Evolutionary conservation across 805 yeast species (phyloP).

Genomic region (Suhomyces sp.): DNA sequence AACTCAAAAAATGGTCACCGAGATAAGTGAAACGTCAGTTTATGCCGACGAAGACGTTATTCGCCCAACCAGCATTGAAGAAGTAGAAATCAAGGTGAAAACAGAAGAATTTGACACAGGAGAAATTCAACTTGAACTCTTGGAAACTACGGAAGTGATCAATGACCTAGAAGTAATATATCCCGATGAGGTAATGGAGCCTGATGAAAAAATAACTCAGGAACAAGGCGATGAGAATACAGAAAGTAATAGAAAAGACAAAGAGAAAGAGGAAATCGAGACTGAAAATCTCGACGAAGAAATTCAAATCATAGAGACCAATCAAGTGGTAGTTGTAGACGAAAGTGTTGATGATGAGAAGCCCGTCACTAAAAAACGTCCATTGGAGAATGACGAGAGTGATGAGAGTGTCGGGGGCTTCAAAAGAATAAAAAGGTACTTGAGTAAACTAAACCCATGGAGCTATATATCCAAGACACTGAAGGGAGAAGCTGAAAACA

Average conservation of each 20-base stretch:
- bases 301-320: not conserved
- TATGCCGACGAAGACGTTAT: not conserved
- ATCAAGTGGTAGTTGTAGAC: not conserved
- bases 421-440: constrained; percentile 6
- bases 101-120: not conserved
- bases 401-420: not conserved
- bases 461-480: not conserved
- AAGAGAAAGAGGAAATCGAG: not conserved
- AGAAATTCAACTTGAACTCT: not conserved
- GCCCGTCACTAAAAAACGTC: constrained; percentile 5
- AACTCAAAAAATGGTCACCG: not conserved
- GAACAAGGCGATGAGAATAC: not conserved
- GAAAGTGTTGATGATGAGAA: not conserved
- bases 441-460: constrained; percentile 4
- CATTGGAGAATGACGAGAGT: constrained; percentile 1
- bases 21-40: not conserved
- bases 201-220: not conserved
- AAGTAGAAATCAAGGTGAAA: not conserved
- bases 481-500: not conserved
- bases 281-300: not conserved
- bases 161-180: not conserved
- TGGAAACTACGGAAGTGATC: not conserved
- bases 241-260: not conserved
- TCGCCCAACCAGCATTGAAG: not conserved
- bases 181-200: not conserved